Base-by-base conservation (phyloP, 257 asterid species). In the Cinchona pubescens region DNA sequence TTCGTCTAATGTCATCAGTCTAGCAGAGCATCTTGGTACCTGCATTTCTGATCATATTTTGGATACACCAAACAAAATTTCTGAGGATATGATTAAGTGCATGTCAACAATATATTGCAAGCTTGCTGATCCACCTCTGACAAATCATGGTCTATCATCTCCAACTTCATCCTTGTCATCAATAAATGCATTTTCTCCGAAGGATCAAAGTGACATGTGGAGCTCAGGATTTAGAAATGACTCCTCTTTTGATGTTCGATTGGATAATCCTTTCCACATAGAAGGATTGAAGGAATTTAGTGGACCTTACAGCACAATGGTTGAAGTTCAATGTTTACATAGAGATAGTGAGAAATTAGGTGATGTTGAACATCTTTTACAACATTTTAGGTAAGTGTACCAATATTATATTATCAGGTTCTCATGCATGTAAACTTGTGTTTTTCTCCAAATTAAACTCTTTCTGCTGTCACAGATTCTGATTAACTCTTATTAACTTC, bases 291-390 rank as follows among this genome's bases (percentile, higher is more conserved):
- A 93, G 78, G 98, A 96, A 70, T 96, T 96, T 76, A 96, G 99
- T 30, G 98, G 99, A 71, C 98, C 98, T 68, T 93, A 96, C 89
- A 93, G 98, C 97, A 91, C 96, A 21, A 96, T 96, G 99, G 83
- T 96, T 67, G 99, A 96, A 89, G 91, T 96, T 18, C 87, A 87
- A 73, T 88, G 95, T 75, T 83, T 96, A 73, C 85, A 93, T 83
- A 82, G 98, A 82, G 98, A 91, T 74, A 75, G 87, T 73, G 90
- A 88, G 86, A 96, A 91, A 83, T 64, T 91, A 83, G 90, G 91
- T 3, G 93, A 90, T 42, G 77, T 88, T 56, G 99, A 96, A 76
- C 85, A 84, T 75, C 76, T 91, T 83, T 67, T 93, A 74, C 94
- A 88, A 78, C 83, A 91, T 76, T 96, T 88, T 75, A 88, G 97